Evolutionary conservation across 2,329 filamentous ascomycete genomes (phyloP), one percentile per base, ranked within the genome.

Genomic region (Xylariaceae sp.): DNA sequence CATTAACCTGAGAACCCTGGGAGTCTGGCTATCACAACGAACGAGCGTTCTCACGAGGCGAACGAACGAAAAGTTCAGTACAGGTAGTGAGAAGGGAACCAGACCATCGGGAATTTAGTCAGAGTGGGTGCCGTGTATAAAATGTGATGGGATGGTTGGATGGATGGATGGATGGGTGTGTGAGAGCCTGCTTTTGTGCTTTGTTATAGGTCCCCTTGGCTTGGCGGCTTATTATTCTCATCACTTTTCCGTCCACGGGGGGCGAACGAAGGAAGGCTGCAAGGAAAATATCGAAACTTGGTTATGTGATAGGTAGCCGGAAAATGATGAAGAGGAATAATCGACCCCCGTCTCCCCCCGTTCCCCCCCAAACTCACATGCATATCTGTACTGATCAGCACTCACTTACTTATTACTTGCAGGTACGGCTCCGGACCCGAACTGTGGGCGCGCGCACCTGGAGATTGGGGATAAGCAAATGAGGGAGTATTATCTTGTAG

Each of bases 331-430:
- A 2, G 11, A 7, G 7, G 37, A 10, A 51, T 30, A 30, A 30
- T 30, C 23, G 23, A 30, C 23, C 23, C 23, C 23, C 23, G 23
- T 30, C 23, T 30, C 23, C 23, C 23, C 23, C 23, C 23, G 23
- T 30, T 1, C 4, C 23, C 8, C 47, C 59, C 45, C 47, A 51
- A 62, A 62, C 59, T 62, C 57, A 62, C 57, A 59, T 63, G 62
- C 62, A 62, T 64, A 59, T 56, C 59, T 64, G 59, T 60, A 59
- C 57, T 58, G 61, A 63, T 63, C 61, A 63, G 51, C 61, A 55
- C 61, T 55, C 47, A 56, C 53, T 58, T 44, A 56, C 50, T 54
- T 60, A 57, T 64, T 60, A 57, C 59, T 56, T 60, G 59, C 62
- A 62, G 62, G 18, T 35, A 55, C 42, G 53, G 51, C 45, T 52